A percentile compares a stretch with the other conserved stretches of the same genome.
These are phyloP conservation scores for Populus ilicifolia DNA, from an alignment of 345 rosid species.

Conservation along the genomic window DNA sequence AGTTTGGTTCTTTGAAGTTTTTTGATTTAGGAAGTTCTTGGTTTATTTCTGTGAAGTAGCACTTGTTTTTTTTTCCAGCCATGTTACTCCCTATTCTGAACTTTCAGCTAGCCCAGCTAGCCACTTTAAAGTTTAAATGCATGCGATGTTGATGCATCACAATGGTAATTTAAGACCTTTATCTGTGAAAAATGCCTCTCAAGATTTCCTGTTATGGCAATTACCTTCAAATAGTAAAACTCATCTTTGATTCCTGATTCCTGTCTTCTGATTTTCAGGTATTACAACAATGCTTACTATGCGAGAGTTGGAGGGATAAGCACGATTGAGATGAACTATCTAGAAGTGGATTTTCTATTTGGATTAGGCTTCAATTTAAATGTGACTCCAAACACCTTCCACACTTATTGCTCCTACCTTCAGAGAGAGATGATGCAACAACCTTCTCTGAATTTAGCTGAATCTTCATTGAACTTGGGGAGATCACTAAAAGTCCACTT, in stretches of 20 bases:
- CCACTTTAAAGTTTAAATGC: not conserved
- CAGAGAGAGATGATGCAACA: constrained; percentile 60
- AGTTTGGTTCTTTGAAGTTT: not conserved
- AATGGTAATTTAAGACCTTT: not conserved
- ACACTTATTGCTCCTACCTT: constrained; percentile 60
- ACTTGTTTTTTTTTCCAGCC: not conserved
- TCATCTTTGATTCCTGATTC: not conserved
- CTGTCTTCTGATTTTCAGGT: constrained; percentile 29
- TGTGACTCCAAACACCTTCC: constrained; percentile 74
- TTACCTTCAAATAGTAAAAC: not conserved
- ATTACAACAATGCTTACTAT: constrained; percentile 86
- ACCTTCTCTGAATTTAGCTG: constrained; percentile 28
- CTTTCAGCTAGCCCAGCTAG: not conserved
- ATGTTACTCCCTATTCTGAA: not conserved
- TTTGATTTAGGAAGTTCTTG: not conserved
- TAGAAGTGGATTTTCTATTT: constrained; percentile 81
- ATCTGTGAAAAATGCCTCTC: not conserved
- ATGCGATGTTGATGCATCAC: not conserved
- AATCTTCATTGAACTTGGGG: constrained; percentile 27
- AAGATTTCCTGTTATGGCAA: not conserved
- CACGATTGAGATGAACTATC: constrained; percentile 75
- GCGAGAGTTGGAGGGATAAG: constrained; percentile 93
- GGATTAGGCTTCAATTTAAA: constrained; percentile 75
- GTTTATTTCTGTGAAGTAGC: not conserved
- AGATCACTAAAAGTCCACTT: constrained; percentile 34